phyloP scores from a whole-genome alignment of 164 flowering plant genomes.

The Vitis rupestris region DNA sequence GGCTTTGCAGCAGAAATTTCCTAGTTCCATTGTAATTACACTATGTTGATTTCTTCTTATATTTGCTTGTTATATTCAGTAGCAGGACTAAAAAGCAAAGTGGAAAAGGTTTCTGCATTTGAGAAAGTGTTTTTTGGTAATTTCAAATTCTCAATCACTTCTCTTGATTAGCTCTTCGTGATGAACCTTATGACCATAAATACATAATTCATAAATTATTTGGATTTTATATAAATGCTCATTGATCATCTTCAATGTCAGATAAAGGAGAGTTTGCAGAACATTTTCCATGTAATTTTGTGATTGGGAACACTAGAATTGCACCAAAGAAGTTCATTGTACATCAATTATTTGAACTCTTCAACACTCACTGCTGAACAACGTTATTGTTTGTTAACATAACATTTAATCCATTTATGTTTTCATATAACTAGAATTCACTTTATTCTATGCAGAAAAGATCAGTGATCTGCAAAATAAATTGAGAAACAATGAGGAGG shows the following conservation, averaged over 20 bases:
- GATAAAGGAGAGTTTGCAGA: neutral
- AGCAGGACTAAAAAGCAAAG: slow-evolving; percentile 43
- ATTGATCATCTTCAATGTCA: too few relatives aligned
- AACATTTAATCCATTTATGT: neutral
- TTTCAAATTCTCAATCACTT: slow-evolving; percentile 9
- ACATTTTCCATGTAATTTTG: neutral
- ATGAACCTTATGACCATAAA: neutral
- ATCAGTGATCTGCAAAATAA: slow-evolving; percentile 41
- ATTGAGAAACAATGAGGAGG: slow-evolving; percentile 31
- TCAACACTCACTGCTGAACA: neutral
- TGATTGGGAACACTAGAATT: neutral
- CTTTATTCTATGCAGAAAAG: slow-evolving; percentile 40
- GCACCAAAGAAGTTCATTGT: neutral
- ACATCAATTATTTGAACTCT: too few relatives aligned
- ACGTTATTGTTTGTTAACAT: neutral
- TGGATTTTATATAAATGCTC: neutral
- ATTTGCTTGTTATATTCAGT: slow-evolving; percentile 32
- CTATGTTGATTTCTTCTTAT: neutral
- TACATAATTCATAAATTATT: neutral
- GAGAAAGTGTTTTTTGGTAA: slow-evolving; percentile 47
- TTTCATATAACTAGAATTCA: neutral
- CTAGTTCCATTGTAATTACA: neutral
- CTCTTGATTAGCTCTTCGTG: neutral
- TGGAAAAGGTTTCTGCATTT: slow-evolving; percentile 39
- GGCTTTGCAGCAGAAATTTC: neutral